phyloP scores from a whole-genome alignment of 345 rosid species.

The Excoecaria agallocha region DNA sequence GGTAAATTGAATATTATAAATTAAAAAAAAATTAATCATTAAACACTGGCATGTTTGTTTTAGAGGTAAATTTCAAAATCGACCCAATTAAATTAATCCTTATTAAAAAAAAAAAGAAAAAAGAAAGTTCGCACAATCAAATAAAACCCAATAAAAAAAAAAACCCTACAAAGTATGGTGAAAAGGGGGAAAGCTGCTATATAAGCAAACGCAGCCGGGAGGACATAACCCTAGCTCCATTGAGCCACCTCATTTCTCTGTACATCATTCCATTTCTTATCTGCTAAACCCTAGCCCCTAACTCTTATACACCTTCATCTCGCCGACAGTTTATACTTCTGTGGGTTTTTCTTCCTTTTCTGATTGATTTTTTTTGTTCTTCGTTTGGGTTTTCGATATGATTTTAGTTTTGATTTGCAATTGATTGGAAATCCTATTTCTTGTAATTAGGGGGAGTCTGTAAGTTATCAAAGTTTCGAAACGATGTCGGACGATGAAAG shows the following conservation, averaged over 20 bases:
- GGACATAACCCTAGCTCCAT: slow-evolving; percentile 18
- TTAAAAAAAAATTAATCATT: too few species aligned
- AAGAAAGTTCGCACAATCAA: neutral
- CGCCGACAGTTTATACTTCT: neutral
- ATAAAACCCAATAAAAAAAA: too few species aligned
- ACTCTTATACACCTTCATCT: neutral
- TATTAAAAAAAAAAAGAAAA: too few species aligned
- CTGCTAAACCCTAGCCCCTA: slow-evolving; percentile 2
- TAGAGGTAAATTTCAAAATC: too few species aligned
- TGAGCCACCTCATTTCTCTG: slow-evolving; percentile 12
- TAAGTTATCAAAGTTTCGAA: slow-evolving; percentile 4
- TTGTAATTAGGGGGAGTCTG: neutral
- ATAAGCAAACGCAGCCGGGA: neutral
- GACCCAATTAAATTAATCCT: too few species aligned
- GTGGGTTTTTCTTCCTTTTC: neutral
- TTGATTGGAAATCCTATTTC: neutral
- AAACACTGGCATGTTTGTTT: too few species aligned
- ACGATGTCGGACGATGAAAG: slow-evolving; percentile 97
- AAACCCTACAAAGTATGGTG: neutral
- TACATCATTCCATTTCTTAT: neutral
- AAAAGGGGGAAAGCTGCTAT: neutral
- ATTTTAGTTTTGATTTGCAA: neutral
- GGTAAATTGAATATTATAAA: too few species aligned
- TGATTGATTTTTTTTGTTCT: neutral
- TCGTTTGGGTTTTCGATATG: too few species aligned